Percentiles rank a stretch among this genome's conserved stretches.
Conservation (phyloP, 192 early-diverging fungal genomes). For the Coemansia sp. region DNA sequence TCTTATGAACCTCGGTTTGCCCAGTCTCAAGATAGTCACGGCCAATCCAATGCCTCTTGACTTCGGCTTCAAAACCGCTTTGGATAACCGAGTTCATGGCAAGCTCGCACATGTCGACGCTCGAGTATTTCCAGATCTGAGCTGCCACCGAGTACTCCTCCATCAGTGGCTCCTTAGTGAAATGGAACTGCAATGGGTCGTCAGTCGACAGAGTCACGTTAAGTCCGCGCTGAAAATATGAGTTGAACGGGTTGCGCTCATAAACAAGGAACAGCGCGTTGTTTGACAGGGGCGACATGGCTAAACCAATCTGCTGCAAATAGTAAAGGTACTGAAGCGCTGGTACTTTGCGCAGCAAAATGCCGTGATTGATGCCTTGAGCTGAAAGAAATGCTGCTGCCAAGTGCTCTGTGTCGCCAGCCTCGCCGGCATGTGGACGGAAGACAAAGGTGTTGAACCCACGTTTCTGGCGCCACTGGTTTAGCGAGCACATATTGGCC, state of each 20-base stretch:
- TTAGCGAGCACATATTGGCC: slow-evolving; percentile 81
- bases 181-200: slow-evolving; percentile 96
- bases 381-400: slow-evolving; percentile 84
- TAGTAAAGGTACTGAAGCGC: slow-evolving; percentile 95
- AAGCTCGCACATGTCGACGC: slow-evolving; percentile 92
- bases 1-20: slow-evolving; percentile 79
- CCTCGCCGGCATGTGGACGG: slow-evolving; percentile 92
- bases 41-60: slow-evolving; percentile 92
- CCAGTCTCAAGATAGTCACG: slow-evolving; percentile 71
- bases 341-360: slow-evolving; percentile 89
- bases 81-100: slow-evolving; percentile 87
- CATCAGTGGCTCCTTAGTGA: slow-evolving; percentile 94
- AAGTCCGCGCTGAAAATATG: slow-evolving; percentile 90
- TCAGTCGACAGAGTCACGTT: slow-evolving; percentile 93
- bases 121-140: slow-evolving; percentile 94
- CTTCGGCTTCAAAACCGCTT: slow-evolving; percentile 82
- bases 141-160: slow-evolving; percentile 95
- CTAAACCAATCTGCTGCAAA: slow-evolving; percentile 91
- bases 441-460: slow-evolving; percentile 92
- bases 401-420: slow-evolving; percentile 93
- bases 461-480: slow-evolving; percentile 69
- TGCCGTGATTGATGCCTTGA: slow-evolving; percentile 89
- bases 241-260: slow-evolving; percentile 87
- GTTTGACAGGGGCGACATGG: slow-evolving; percentile 96
- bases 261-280: slow-evolving; percentile 93